A percentile compares a stretch with the other conserved stretches of the same genome.
Conservation (phyloP, 1,284 basidiomycete species). For the Cryptococcus sp. region DNA sequence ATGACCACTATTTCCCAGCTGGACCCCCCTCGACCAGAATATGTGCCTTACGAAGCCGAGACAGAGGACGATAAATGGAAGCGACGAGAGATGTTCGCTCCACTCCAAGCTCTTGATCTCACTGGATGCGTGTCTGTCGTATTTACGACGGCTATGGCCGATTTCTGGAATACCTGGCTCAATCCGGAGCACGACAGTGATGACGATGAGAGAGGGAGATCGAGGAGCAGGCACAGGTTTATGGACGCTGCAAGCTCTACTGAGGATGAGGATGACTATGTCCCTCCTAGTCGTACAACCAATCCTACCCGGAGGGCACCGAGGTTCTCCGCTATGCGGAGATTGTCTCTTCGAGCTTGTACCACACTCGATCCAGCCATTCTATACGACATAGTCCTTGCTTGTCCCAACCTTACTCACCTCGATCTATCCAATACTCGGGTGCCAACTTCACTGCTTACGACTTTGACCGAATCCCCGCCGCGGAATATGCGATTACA, state of each 20-base stretch:
- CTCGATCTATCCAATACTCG: constrained; percentile 59
- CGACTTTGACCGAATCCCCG: constrained; percentile 52
- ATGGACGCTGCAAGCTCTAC: constrained; percentile 14
- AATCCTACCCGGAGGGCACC: constrained; percentile 31
- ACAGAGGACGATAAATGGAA: constrained; percentile 65
- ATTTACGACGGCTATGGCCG: constrained; percentile 75
- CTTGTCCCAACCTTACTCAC: constrained; percentile 44
- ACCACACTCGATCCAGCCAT: constrained; percentile 68
- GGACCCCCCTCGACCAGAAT: constrained; percentile 34
- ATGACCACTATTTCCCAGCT: constrained; percentile 20
- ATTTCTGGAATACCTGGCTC: constrained; percentile 73
- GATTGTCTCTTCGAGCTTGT: constrained; percentile 79
- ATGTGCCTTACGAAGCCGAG: constrained; percentile 45
- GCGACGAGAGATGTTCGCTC: constrained; percentile 46
- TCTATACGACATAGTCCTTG: constrained; percentile 66
- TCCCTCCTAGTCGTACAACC: not conserved
- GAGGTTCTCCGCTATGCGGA: constrained; percentile 69
- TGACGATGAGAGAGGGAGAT: constrained; percentile 48
- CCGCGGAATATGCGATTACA: constrained; percentile 60
- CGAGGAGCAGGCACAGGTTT: constrained; percentile 14
- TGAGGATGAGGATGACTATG: constrained; percentile 21
- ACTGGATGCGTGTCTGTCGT: constrained; percentile 89
- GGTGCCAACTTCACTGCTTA: constrained; percentile 56
- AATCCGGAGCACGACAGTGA: constrained; percentile 50
- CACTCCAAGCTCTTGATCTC: constrained; percentile 83